Evolutionary conservation across 2,329 filamentous ascomycete genomes (phyloP), one percentile per base, ranked within the genome.

Genomic region (Pseudogymnoascus sp.): DNA sequence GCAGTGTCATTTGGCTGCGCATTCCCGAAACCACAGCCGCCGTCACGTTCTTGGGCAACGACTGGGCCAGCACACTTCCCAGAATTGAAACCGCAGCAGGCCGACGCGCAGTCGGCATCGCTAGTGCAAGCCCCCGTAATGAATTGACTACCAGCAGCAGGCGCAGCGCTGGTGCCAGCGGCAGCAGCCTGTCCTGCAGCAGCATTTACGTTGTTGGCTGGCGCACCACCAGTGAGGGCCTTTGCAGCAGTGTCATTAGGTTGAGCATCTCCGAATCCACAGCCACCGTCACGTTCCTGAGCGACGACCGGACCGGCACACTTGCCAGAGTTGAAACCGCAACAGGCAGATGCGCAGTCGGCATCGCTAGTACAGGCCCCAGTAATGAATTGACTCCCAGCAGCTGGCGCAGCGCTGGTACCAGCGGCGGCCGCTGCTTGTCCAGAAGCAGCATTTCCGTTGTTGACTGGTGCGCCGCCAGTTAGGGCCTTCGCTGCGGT

Each of bases 21-120:
- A 5, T 63, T 46, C 16, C 66, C 68, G 44, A 74, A 74, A 2
- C 73, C 73, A 65, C 74, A 75, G 3, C 73, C 73, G 6, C 71
- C 71, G 64, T 75, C 74, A 23, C 73, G 70, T 5, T 69, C 68
- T 42, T 73, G 73, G 0, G 71, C 73, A 0, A 70, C 60, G 10
- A 72, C 71, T 1, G 73, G 71, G 62, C 74, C 75, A 25, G 72
- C 70, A 3, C 73, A 74, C 59, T 71, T 73, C 42, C 69, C 72
- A 3, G 65, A 70, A 10, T 67, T 67, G 21, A 66, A 66, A 4
- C 61, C 66, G n/a, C 66, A 67, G 12, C 66, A 67, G 7, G 59
- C 63, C 10, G 56, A 42, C 4, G 61, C 63, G 18, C 66, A 67
- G 12, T 62, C 66, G 16, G 66, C 64, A 44, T 67, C 66, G 12